Conservation (phyloP, 495 filamentous ascomycete genomes). For the Podospora pseudopauciseta region DNA sequence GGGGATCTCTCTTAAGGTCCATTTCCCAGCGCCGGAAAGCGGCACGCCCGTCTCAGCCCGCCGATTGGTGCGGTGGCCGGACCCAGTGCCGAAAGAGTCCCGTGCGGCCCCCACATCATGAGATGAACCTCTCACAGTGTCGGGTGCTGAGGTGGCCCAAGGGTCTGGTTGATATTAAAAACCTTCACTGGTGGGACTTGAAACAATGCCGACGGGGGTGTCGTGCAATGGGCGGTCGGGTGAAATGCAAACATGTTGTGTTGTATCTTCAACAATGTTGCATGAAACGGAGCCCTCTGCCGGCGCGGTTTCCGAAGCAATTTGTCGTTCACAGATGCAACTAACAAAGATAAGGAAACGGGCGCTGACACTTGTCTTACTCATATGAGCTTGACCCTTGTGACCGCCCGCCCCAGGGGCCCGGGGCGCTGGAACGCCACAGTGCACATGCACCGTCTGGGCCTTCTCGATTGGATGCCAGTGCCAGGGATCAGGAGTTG, state of each 20-base stretch:
- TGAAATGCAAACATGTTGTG: too few species aligned
- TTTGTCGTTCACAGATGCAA: background rate
- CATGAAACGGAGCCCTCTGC: background rate
- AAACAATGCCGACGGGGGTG: background rate
- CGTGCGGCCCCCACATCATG: background rate
- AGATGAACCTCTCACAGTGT: background rate
- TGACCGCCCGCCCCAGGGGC: background rate
- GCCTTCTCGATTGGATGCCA: background rate
- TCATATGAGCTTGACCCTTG: background rate
- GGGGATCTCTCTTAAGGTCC: background rate
- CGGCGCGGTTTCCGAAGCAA: background rate
- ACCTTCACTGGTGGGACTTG: background rate
- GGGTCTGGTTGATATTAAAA: background rate
- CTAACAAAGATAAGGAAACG: background rate
- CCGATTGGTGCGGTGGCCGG: background rate
- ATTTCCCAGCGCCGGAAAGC: background rate
- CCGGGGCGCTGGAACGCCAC: background rate
- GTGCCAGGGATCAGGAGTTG: background rate
- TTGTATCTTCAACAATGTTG: background rate
- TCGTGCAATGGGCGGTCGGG: too few species aligned
- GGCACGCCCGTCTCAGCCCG: background rate
- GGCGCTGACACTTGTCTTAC: slow-evolving; percentile 7
- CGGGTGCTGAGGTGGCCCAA: background rate
- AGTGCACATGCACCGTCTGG: background rate
- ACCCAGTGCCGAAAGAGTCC: background rate